These are phyloP conservation scores for Perkinsus olseni DNA, from an alignment of 169 alveolate genomes.

Conservation along the genomic window DNA sequence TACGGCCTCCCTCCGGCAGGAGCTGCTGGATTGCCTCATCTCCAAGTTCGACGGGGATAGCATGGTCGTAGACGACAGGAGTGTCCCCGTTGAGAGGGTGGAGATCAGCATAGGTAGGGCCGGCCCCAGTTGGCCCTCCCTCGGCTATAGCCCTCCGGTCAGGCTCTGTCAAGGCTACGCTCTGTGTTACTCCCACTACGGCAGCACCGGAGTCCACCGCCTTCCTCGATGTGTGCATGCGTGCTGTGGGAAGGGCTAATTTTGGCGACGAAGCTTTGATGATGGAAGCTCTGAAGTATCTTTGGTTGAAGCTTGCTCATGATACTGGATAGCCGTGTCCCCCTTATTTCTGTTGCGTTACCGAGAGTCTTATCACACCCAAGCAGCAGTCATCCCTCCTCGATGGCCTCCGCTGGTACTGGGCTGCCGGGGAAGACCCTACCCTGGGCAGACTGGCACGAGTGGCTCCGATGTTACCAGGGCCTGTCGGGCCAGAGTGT, in stretches of 20 bases:
- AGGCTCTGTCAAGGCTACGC: not conserved
- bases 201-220: not conserved
- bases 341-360: not conserved
- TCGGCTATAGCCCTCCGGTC: not conserved
- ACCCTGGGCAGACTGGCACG: not conserved
- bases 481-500: not conserved
- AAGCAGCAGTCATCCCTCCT: not conserved
- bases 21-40: not conserved
- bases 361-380: not conserved
- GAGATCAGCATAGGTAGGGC: not conserved
- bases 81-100: not conserved
- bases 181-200: not conserved
- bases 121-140: not conserved
- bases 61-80: not conserved
- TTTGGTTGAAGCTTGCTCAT: not conserved
- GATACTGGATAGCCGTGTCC: not conserved
- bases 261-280: not conserved
- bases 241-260: not conserved
- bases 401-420: not conserved
- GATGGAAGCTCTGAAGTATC: not conserved
- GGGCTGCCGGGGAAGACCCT: not conserved
- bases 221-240: not conserved
- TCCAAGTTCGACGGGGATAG: not conserved
- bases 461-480: not conserved
- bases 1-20: not conserved